These are phyloP conservation scores for Begonia fuchsioides DNA, from an alignment of 306 rosid genomes.

Conservation along the genomic window DNA sequence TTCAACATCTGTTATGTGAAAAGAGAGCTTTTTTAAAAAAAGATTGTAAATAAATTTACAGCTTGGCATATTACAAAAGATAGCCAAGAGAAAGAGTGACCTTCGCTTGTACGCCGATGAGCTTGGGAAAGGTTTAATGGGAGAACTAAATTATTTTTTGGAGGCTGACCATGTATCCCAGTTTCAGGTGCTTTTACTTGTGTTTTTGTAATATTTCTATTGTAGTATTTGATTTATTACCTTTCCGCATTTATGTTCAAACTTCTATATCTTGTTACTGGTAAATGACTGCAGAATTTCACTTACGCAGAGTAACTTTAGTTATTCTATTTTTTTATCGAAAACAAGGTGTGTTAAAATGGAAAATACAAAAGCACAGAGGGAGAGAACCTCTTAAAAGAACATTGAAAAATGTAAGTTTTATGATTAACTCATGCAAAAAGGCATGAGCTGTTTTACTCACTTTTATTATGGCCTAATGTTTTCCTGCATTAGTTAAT, in stretches of 20 bases:
- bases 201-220: not conserved
- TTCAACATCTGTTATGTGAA: too few relatives aligned
- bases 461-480: not conserved
- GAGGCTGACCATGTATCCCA: slow-evolving; percentile 83
- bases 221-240: not conserved
- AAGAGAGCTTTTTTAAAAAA: not conserved
- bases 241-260: not conserved
- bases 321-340: not conserved
- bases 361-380: too few relatives aligned
- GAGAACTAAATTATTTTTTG: slow-evolving; percentile 76
- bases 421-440: too few relatives aligned
- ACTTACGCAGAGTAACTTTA: not conserved
- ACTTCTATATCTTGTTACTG: not conserved
- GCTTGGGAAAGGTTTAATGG: slow-evolving; percentile 86
- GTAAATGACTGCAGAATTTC: not conserved
- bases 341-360: too few relatives aligned
- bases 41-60: slow-evolving; percentile 21
- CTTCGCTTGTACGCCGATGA: slow-evolving; percentile 91
- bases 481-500: not conserved
- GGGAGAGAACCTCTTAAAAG: too few relatives aligned
- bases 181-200: slow-evolving; percentile 39
- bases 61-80: slow-evolving; percentile 76
- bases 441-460: not conserved
- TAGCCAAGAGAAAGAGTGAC: slow-evolving; percentile 84
- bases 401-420: too few relatives aligned